Conservation (phyloP, 352 stramenopile genomes). For the Phytophthora meadii region DNA sequence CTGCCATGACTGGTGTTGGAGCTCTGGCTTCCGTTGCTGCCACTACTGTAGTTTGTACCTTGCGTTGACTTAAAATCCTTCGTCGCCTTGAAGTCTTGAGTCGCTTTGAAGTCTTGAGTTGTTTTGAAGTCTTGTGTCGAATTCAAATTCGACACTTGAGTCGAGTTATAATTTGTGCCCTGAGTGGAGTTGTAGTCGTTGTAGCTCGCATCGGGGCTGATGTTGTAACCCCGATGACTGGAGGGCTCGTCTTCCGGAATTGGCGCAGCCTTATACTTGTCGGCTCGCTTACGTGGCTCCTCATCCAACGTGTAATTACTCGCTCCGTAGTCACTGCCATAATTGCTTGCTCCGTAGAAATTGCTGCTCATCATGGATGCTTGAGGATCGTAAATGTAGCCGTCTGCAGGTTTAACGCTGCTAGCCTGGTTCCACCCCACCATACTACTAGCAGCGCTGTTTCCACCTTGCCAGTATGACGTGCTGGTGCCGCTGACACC, state of each 20-base stretch:
- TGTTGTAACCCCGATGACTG: conserved; percentile 22
- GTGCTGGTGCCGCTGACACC: conserved; percentile 43
- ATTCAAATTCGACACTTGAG: conserved; percentile 17
- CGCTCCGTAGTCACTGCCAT: conserved; percentile 24
- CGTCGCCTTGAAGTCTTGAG: conserved; percentile 7
- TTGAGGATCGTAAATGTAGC: conserved; percentile 41
- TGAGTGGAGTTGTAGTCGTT: conserved; percentile 18
- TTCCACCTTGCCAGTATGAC: conserved; percentile 40
- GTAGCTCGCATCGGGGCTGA: conserved; percentile 21
- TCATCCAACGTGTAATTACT: conserved; percentile 40
- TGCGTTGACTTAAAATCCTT: conserved; percentile 20
- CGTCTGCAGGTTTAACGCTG: conserved; percentile 20
- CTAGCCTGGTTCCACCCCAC: conserved; percentile 34
- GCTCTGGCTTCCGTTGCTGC: conserved; percentile 19
- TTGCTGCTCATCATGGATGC: conserved; percentile 36
- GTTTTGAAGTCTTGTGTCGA: conserved; percentile 8
- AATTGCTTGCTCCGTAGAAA: conserved; percentile 44
- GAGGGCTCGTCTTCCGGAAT: conserved; percentile 42
- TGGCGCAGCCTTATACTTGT: conserved; percentile 45
- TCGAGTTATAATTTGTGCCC: conserved; percentile 13
- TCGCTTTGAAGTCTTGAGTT: conserved; percentile 5
- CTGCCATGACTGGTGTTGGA: conserved; percentile 22
- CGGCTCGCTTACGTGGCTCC: conserved; percentile 49
- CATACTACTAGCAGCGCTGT: conserved; percentile 33
- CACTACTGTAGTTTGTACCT: conserved; percentile 13